These are phyloP conservation scores for Cucumis melo DNA, from an alignment of 306 rosid species.

Conservation along the genomic window DNA sequence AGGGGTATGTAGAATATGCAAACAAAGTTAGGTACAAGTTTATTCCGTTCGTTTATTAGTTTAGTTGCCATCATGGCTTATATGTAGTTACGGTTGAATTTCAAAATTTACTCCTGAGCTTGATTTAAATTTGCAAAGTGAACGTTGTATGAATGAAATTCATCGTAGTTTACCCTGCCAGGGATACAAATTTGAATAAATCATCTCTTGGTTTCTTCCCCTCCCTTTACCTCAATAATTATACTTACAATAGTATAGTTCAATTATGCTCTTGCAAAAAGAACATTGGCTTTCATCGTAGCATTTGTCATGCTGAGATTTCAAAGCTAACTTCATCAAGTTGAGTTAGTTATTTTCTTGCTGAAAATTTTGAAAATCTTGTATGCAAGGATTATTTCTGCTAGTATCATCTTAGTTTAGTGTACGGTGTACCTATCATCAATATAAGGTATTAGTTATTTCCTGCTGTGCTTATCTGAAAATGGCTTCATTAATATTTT, in stretches of 20 bases:
- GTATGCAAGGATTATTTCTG: not conserved
- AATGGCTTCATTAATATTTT: not conserved
- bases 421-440: not conserved
- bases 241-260: not conserved
- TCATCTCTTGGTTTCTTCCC: not conserved
- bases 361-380: not conserved
- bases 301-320: not conserved
- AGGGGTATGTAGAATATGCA: constrained; percentile 57
- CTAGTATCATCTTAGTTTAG: not conserved
- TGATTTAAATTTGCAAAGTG: not conserved
- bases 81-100: not conserved
- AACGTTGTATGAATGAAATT: not conserved
- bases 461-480: not conserved
- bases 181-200: not conserved
- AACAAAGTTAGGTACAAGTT: constrained; percentile 65
- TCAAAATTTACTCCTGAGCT: not conserved
- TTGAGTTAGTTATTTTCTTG: not conserved
- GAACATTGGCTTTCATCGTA: not conserved
- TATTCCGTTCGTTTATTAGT: constrained; percentile 72
- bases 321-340: not conserved
- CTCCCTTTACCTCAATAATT: not conserved
- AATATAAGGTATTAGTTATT: not conserved
- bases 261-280: not conserved
- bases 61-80: not conserved
- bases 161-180: not conserved